phyloP scores from a whole-genome alignment of 208 protist species.

The Leishmania amazonensis region DNA sequence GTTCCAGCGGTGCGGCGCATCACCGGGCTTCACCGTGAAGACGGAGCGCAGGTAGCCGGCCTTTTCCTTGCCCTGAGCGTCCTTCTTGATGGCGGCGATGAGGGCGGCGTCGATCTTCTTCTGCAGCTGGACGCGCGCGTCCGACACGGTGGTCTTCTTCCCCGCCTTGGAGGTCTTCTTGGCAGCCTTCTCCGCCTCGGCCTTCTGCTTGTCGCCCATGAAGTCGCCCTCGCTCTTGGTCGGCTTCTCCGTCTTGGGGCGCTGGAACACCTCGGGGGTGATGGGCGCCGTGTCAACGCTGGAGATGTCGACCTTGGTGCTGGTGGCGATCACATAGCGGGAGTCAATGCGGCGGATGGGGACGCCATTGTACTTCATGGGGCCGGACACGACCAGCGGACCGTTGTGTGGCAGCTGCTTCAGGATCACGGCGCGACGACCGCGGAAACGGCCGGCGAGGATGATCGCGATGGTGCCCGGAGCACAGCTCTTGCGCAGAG shows the following conservation, averaged over 20 bases:
- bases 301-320: conserved; percentile 96
- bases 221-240: conserved; percentile 84
- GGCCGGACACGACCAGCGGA: conserved; percentile 96
- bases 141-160: conserved; percentile 66
- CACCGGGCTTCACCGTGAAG: conserved; percentile 85
- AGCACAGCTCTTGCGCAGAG: conserved; percentile 61
- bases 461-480: conserved; percentile 79
- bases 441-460: conserved; percentile 94
- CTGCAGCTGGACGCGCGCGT: conserved; percentile 72
- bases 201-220: conserved; percentile 86
- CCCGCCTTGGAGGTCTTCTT: conserved; percentile 76
- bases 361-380: conserved; percentile 97
- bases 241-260: conserved; percentile 74
- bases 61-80: conserved; percentile 70
- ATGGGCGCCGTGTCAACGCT: conserved; percentile 78
- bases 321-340: conserved; percentile 98
- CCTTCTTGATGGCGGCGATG: conserved; percentile 78
- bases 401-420: conserved; percentile 97
- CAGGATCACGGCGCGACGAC: conserved; percentile 97
- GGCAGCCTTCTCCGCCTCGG: conserved; percentile 63
- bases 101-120: conserved; percentile 80
- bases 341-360: conserved; percentile 97
- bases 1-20: conserved; percentile 85
- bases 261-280: conserved; percentile 69
- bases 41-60: conserved; percentile 84